phyloP scores from a whole-genome alignment of 352 stramenopile species.

The Phytophthora tentaculata region DNA sequence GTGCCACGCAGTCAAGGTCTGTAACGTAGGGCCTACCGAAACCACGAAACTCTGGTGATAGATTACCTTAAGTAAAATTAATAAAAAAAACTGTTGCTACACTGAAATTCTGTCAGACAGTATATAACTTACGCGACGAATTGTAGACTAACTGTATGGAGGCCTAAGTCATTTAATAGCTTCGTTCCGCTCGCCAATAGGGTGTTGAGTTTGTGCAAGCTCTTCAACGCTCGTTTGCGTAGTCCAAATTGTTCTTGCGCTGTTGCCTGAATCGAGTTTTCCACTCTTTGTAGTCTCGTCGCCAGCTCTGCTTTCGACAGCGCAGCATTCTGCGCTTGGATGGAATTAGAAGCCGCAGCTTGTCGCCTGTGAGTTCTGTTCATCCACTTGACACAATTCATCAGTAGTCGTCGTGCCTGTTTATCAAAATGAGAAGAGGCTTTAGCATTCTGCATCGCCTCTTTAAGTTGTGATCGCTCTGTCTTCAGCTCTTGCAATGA shows the following conservation, averaged over 20 bases:
- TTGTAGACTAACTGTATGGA: conserved; percentile 2
- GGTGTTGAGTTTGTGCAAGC: conserved; percentile 49
- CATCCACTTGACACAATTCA: conserved; percentile 75
- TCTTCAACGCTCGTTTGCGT: conserved; percentile 57
- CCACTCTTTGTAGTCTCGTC: conserved; percentile 48
- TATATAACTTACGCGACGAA: conserved; percentile 10
- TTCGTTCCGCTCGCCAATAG: conserved; percentile 46
- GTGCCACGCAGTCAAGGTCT: conserved; percentile 70
- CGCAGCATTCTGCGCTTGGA: conserved; percentile 45
- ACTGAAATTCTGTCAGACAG: background rate
- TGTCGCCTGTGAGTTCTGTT: conserved; percentile 64
- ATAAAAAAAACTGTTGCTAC: background rate
- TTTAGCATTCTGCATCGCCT: conserved; percentile 57
- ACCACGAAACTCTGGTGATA: conserved; percentile 72
- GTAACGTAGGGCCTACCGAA: conserved; percentile 77
- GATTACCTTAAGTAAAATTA: too few species aligned
- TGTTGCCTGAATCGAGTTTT: conserved; percentile 47
- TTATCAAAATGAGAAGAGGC: conserved; percentile 57
- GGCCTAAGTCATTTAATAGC: conserved; percentile 41
- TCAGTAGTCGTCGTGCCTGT: conserved; percentile 52
- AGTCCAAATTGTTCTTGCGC: conserved; percentile 57
- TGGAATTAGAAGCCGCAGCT: conserved; percentile 39
- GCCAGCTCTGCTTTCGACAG: conserved; percentile 57
- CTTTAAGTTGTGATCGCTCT: conserved; percentile 52
- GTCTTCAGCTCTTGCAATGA: conserved; percentile 56